Evolutionary conservation across 345 rosid species (phyloP).

Genomic region (Mercurialis annua): DNA sequence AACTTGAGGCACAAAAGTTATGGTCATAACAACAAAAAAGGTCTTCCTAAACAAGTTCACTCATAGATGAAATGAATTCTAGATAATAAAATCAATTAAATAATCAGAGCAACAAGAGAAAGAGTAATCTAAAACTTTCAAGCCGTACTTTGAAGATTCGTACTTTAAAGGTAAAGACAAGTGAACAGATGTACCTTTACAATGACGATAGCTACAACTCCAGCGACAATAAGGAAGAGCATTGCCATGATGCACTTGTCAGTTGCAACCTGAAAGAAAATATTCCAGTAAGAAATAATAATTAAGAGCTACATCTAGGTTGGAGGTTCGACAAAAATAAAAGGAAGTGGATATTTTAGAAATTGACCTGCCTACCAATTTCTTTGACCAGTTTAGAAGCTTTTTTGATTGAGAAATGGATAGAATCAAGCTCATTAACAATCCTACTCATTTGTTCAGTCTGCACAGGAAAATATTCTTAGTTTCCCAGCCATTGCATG

Average conservation of each 20-base stretch:
- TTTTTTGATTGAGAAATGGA: conserved; percentile 89
- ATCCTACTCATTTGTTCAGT: conserved; percentile 99
- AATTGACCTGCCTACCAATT: conserved; percentile 95
- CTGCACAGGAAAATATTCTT: conserved; percentile 40
- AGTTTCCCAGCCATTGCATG: conserved; percentile 10
- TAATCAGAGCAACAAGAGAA: no score
- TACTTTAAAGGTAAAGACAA: no score
- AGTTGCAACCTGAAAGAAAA: conserved; percentile 70
- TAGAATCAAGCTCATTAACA: conserved; percentile 92
- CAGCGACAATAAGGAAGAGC: conserved; percentile 74
- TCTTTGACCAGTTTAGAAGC: conserved; percentile 95
- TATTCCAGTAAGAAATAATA: background rate
- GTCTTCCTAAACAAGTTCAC: no score
- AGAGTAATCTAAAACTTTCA: no score
- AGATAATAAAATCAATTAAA: no score
- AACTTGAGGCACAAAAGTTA: no score
- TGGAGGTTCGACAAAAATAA: background rate
- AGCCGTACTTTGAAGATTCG: no score
- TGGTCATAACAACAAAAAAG: no score
- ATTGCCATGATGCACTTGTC: conserved; percentile 87
- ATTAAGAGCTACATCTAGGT: background rate
- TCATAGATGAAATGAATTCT: no score
- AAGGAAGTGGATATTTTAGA: conserved; percentile 28
- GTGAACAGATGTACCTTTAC: conserved; percentile 55
- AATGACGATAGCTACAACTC: conserved; percentile 79